phyloP scores from a whole-genome alignment of 768 basidiomycete species.

The Tricholomella constricta region DNA sequence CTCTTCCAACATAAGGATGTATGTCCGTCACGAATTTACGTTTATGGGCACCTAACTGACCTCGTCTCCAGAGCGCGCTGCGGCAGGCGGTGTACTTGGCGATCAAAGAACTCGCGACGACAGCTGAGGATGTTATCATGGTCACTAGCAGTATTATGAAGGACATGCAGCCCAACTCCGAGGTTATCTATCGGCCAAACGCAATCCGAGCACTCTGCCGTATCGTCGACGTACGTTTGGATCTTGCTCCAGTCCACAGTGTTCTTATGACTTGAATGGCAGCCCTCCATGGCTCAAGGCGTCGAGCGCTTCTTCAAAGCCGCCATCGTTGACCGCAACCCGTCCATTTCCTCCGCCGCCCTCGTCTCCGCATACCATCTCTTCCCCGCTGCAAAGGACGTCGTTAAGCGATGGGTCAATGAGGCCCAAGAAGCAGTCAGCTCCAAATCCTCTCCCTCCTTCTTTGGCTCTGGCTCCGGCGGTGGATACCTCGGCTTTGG shows the following conservation, averaged over 20 bases:
- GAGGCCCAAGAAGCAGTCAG: slow-evolving; percentile 97
- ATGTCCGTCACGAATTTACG: slow-evolving; percentile 35
- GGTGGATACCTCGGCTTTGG: slow-evolving; percentile 79
- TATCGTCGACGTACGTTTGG: slow-evolving; percentile 88
- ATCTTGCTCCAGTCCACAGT: neutral
- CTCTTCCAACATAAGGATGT: slow-evolving; percentile 99
- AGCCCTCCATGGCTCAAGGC: slow-evolving; percentile 99
- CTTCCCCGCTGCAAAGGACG: slow-evolving; percentile 90
- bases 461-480: slow-evolving; percentile 56
- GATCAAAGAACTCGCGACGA: slow-evolving; percentile 94
- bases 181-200: slow-evolving; percentile 98
- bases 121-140: slow-evolving; percentile 99
- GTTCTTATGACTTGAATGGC: slow-evolving; percentile 12
- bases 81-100: slow-evolving; percentile 98
- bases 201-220: slow-evolving; percentile 94
- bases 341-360: slow-evolving; percentile 94
- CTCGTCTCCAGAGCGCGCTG: slow-evolving; percentile 70
- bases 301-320: slow-evolving; percentile 99
- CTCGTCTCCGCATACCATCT: slow-evolving; percentile 97
- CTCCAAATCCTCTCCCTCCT: slow-evolving; percentile 74
- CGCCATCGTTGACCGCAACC: slow-evolving; percentile 95
- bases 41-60: neutral
- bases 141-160: slow-evolving; percentile 99
- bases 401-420: slow-evolving; percentile 99
- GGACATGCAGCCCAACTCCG: slow-evolving; percentile 99